Percentiles rank a stretch among this genome's conserved stretches.
Conservation (phyloP, 805 yeast species). For the Candida ponderosae region DNA sequence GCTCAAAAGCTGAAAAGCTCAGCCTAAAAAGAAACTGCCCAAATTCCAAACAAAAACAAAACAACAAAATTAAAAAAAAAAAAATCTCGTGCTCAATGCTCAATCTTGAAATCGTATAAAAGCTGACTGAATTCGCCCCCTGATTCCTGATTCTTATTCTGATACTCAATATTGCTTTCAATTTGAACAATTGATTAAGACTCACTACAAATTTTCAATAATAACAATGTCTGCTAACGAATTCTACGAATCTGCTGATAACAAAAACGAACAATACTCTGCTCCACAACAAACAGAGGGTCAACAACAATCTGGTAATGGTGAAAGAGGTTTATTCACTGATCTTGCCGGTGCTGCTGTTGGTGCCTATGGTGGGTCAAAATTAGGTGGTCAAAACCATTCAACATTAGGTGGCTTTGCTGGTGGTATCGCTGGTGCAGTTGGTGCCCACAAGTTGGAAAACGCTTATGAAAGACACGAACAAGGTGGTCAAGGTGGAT, state of each 20-base stretch:
- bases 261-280: constrained; percentile 14
- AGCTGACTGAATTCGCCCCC: no score
- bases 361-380: constrained; percentile 46
- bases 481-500: constrained; percentile 11
- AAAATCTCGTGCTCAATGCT: no score
- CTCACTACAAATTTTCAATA: no score
- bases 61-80: no score
- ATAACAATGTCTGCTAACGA: constrained; percentile 50
- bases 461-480: constrained; percentile 24
- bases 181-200: no score
- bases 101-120: no score
- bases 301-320: constrained; percentile 15
- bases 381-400: constrained; percentile 27
- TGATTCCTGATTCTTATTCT: no score
- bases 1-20: no score
- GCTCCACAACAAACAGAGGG: constrained; percentile 4
- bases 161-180: no score
- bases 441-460: constrained; percentile 43
- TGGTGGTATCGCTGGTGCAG: constrained; percentile 51
- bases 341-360: constrained; percentile 43
- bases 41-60: no score
- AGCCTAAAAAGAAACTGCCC: no score
- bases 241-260: constrained; percentile 39
- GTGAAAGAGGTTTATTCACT: constrained; percentile 34
- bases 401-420: constrained; percentile 34